Evolutionary conservation across 1,139 yeast genomes (phyloP), one percentile per base, ranked within the genome.

Genomic region (Saccharomyces hybrid): DNA sequence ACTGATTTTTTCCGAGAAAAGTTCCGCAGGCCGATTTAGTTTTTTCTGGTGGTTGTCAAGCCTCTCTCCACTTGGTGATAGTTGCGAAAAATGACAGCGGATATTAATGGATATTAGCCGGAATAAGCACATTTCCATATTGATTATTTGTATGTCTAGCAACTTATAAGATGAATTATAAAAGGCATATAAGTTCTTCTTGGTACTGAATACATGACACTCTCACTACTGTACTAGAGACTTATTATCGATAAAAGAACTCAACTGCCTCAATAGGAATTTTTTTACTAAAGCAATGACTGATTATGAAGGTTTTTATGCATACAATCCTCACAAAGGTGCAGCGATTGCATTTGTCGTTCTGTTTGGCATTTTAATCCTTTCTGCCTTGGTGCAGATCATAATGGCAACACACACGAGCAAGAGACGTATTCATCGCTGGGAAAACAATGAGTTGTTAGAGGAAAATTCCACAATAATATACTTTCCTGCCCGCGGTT

Each of bases 281-380:
- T 38, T 6, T 34, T 3, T 26, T 29, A 38, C 25, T 5, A 38
- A 38, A 19, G 4, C 3, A 19, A 38, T 38, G 26, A 25, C 13
- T 38, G 44, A 38, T 9, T 14, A 19, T 19, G n/a, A 38, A 11
- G 44, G 44, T 6, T 38, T 58, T 19, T 58, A 52, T 32, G 34
- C 50, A 9, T 58, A 57, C 27, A 50, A 46, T 2, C 25, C 44
- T 9, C 25, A 38, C 7, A 23, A 19, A 38, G 44, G 25, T 6
- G 44, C 44, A 19, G 44, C 44, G 19, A 38, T 38, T 5, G 44
- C 44, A 9, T 38, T 38, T 38, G 25, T 23, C 5, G 44, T 38
- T 16, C 25, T 38, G 23, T 38, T 38, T 38, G 44, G 44, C n/a
- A 38, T 38, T 19, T 19, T 38, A 9, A 16, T 11, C 6, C 44